Conservation (phyloP, 257 asterid genomes). For the Capsicum chinense region DNA sequence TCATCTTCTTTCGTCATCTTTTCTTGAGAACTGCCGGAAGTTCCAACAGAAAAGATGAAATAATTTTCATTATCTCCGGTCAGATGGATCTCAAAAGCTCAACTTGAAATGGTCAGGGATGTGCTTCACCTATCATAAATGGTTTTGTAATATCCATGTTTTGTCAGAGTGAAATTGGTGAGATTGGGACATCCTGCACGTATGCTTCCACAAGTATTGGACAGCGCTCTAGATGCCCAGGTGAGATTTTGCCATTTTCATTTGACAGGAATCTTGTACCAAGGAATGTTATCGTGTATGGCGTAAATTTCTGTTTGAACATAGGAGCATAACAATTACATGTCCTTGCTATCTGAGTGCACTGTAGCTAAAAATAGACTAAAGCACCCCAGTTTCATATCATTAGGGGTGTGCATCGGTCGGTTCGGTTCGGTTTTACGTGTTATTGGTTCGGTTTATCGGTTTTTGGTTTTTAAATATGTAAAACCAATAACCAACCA, state of each 20-base stretch:
- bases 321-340: not conserved
- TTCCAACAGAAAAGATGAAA: not conserved
- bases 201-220: conserved; percentile 94
- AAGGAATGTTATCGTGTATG: conserved; percentile 24
- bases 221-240: conserved; percentile 94
- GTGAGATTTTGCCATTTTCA: conserved; percentile 44
- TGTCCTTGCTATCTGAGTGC: not conserved
- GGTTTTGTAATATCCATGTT: conserved; percentile 11
- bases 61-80: not conserved
- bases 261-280: conserved; percentile 31
- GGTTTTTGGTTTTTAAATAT: no score
- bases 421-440: no score
- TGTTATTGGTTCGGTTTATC: no score
- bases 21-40: not conserved
- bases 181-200: conserved; percentile 99
- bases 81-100: conserved; percentile 1
- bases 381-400: not conserved
- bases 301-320: not conserved
- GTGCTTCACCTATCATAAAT: not conserved
- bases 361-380: not conserved
- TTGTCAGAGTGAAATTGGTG: conserved; percentile 84
- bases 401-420: no score
- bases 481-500: no score
- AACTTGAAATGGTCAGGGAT: conserved; percentile 19
- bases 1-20: not conserved